Evolutionary conservation across 257 asterid genomes (phyloP).

Genomic region (Thymus mandschuricus): DNA sequence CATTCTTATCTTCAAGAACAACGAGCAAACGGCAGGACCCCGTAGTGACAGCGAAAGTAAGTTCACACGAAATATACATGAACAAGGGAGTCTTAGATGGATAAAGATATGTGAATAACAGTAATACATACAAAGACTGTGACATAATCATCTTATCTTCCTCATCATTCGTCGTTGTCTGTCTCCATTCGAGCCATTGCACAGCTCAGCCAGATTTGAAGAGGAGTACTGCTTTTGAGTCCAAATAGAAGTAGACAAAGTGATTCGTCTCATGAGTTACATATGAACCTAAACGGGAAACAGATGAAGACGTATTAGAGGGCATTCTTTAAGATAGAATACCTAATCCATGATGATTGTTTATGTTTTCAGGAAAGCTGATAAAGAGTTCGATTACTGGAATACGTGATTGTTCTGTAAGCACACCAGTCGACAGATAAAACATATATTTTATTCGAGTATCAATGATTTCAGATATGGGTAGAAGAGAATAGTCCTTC

Average conservation of each 20-base stretch:
- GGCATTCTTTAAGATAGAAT: background rate
- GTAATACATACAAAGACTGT: constrained; percentile 49
- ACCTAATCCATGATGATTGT: constrained; percentile 4
- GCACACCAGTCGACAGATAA: background rate
- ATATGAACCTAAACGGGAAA: constrained; percentile 68
- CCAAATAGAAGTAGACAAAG: constrained; percentile 99
- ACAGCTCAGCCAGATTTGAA: constrained; percentile 90
- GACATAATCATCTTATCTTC: constrained; percentile 35
- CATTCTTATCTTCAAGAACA: constrained; percentile 27
- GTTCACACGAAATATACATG: constrained; percentile 55
- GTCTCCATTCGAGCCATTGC: constrained; percentile 30
- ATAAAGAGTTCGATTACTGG: background rate
- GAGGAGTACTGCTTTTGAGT: constrained; percentile 86
- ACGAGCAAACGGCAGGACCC: constrained; percentile 20
- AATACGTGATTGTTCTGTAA: background rate
- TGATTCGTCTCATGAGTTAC: constrained; percentile 99
- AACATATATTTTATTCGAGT: background rate
- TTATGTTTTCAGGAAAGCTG: background rate
- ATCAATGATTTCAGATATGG: background rate
- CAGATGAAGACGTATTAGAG: constrained; percentile 28
- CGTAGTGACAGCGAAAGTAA: constrained; percentile 8
- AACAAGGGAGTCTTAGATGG: constrained; percentile 44
- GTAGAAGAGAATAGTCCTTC: background rate
- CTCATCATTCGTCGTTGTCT: constrained; percentile 24
- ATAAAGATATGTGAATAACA: constrained; percentile 37